phyloP scores from a whole-genome alignment of 306 rosid genomes.

The Dalbergia oliveri region DNA sequence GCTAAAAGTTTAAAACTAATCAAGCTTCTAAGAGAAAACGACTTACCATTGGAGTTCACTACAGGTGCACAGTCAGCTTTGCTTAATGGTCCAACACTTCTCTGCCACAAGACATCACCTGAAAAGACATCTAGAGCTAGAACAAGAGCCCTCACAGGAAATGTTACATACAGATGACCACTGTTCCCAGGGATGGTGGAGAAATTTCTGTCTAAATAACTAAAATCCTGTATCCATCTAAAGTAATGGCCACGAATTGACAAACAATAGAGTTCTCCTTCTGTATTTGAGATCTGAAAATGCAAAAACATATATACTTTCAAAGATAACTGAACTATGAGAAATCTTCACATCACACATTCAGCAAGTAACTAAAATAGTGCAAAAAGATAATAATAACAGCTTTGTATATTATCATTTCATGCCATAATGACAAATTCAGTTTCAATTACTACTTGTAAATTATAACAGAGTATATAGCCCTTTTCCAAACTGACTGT shows the following conservation, averaged over 20 bases:
- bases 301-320: conserved; percentile 13
- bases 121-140: conserved; percentile 73
- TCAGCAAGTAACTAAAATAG: no score
- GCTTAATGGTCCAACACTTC: conserved; percentile 74
- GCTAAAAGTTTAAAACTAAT: conserved; percentile 33
- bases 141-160: no score
- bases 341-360: no score
- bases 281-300: conserved; percentile 74
- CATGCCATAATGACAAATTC: no score
- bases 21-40: conserved; percentile 44
- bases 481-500: no score
- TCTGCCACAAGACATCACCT: conserved; percentile 79
- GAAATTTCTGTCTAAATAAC: conserved; percentile 67
- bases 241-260: conserved; percentile 63
- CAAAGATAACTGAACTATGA: no score
- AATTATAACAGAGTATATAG: not conserved
- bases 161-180: no score
- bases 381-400: no score
- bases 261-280: conserved; percentile 74
- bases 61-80: conserved; percentile 59
- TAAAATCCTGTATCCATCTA: conserved; percentile 82
- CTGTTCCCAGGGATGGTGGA: conserved; percentile 76
- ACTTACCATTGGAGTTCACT: conserved; percentile 81
- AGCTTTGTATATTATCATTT: no score
- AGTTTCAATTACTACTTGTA: no score